phyloP scores from a whole-genome alignment of 208 protist genomes.

The Trypanosoma rangeli region DNA sequence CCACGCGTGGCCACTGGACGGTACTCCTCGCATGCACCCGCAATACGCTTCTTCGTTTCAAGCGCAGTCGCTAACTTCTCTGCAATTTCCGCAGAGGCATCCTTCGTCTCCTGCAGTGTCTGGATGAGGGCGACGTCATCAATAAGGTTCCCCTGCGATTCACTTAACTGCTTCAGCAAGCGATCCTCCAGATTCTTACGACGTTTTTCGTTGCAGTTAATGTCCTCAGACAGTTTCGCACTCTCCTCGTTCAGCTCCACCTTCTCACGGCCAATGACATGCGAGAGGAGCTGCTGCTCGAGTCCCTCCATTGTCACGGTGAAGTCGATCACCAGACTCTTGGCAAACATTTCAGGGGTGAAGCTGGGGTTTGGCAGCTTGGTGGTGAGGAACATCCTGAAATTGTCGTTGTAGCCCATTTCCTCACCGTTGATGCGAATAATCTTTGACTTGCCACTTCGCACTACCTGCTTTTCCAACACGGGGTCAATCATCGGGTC shows the following conservation, averaged over 20 bases:
- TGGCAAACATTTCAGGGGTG: conserved; percentile 97
- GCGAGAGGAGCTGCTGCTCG: conserved; percentile 96
- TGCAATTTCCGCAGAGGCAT: conserved; percentile 95
- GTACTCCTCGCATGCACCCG: conserved; percentile 96
- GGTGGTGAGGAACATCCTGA: conserved; percentile 97
- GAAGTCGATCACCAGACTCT: conserved; percentile 98
- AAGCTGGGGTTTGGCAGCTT: conserved; percentile 99
- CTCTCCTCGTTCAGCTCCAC: conserved; percentile 97
- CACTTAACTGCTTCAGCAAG: conserved; percentile 94
- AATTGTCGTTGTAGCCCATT: conserved; percentile 93
- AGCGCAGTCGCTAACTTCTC: conserved; percentile 95
- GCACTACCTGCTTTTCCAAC: conserved; percentile 95
- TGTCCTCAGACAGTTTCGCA: conserved; percentile 94
- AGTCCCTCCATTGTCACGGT: conserved; percentile 98
- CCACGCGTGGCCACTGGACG: conserved; percentile 95
- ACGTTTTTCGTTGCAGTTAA: conserved; percentile 96
- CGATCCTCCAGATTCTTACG: conserved; percentile 94
- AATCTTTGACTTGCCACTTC: conserved; percentile 81
- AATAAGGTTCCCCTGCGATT: conserved; percentile 93
- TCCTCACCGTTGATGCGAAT: conserved; percentile 93
- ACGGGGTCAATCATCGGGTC: conserved; percentile 98
- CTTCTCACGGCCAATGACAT: conserved; percentile 97
- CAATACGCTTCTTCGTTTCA: conserved; percentile 97
- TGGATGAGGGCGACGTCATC: conserved; percentile 95
- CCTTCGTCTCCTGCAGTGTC: conserved; percentile 97